phyloP scores from a whole-genome alignment of 78 protist species.

The Isochrysis galbana region DNA sequence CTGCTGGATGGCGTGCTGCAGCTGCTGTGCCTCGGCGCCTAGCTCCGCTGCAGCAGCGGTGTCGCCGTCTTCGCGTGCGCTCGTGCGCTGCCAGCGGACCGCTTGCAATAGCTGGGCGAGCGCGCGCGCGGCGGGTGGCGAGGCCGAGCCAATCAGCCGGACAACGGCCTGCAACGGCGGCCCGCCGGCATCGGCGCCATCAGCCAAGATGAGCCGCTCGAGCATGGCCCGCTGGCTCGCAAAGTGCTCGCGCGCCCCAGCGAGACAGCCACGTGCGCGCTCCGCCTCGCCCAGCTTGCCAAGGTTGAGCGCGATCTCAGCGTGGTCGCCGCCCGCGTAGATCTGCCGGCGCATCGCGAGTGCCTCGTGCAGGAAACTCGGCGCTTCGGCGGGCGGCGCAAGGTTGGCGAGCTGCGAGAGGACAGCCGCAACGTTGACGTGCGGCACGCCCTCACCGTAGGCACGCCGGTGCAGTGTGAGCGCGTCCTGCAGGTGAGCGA shows the following conservation, averaged over 20 bases:
- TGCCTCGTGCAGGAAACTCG: not conserved
- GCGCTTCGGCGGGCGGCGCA: not conserved
- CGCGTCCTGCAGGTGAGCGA: not conserved
- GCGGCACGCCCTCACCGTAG: slow-evolving; percentile 9
- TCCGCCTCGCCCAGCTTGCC: slow-evolving; percentile 19
- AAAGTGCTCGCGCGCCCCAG: not conserved
- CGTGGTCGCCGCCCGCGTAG: not conserved
- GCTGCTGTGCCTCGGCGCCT: not conserved
- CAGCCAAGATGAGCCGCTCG: not conserved
- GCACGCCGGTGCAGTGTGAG: not conserved
- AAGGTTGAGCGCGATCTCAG: slow-evolving; percentile 3
- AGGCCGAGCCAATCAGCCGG: too few species aligned
- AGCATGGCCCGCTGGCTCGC: not conserved
- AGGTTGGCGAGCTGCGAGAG: slow-evolving; percentile 4
- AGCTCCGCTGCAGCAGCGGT: not conserved
- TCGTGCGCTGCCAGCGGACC: not conserved
- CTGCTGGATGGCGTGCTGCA: not conserved
- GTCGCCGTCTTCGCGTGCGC: not conserved
- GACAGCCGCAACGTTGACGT: slow-evolving; percentile 4
- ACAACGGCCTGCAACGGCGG: too few species aligned
- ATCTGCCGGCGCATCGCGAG: slow-evolving; percentile 12
- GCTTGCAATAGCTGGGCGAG: not conserved
- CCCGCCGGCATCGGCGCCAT: not conserved
- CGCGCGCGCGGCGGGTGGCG: not conserved
- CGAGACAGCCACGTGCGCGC: not conserved